A percentile compares a stretch with the other conserved stretches of the same genome.
phyloP scores from a whole-genome alignment of 345 rosid species.

The Salix exigua region DNA sequence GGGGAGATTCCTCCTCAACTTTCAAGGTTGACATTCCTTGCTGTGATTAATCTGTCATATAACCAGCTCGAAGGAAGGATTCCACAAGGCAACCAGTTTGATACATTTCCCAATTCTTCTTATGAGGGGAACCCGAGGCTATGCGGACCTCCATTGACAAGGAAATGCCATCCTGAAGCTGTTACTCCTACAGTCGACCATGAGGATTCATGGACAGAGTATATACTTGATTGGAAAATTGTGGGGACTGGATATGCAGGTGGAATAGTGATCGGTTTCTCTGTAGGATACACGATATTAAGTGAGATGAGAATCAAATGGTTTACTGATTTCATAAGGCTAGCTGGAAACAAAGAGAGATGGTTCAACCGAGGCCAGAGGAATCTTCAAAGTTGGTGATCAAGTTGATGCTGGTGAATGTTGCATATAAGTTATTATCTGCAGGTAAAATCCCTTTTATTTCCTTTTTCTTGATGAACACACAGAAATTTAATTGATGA shows the following conservation, averaged over 20 bases:
- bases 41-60: neutral
- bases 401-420: neutral
- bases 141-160: neutral
- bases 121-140: neutral
- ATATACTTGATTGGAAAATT: neutral
- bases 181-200: neutral
- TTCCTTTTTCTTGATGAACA: no score
- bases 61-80: neutral
- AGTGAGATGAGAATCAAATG: neutral
- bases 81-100: no score
- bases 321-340: neutral
- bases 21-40: neutral
- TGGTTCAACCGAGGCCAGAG: neutral
- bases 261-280: neutral
- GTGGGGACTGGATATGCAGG: neutral
- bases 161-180: neutral
- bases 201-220: neutral
- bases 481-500: no score
- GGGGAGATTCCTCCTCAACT: neutral
- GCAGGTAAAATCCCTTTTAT: neutral
- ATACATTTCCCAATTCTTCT: accelerated
- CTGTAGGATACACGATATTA: neutral
- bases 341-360: neutral
- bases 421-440: neutral
- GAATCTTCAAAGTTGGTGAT: neutral